Base-by-base conservation (phyloP, 2,329 filamentous ascomycete species). In the Diaporthe vaccinii region DNA sequence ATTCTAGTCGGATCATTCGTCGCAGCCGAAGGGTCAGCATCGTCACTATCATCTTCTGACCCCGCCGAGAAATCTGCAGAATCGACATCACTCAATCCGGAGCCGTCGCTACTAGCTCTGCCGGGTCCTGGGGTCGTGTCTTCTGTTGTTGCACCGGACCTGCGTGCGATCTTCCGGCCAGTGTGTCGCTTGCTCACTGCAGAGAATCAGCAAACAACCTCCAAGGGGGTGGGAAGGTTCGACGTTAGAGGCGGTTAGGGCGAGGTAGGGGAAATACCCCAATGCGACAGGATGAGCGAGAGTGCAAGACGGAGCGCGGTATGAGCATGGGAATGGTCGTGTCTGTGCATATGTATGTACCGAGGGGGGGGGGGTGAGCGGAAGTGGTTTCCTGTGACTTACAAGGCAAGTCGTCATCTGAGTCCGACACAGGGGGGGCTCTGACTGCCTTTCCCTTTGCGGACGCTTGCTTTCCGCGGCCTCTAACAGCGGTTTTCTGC, bases 41-140 rank as follows among this genome's bases (percentile, higher is more conserved):
- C 82, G 2, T 82, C 81, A 59, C 80, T 76, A 78, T 86, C 80
- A 44, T 83, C 84, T 74, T 78, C 75, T 28, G 73, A 72, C 34
- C 44, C 58, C 57, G 78, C 10, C 71, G 59, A 34, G 46, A 59
- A 53, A 17, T 57, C 41, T 36, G n/a, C 28, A 41, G 53, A 74
- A 39, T 34, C 55, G 20, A 39, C 12, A 22, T 74, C 74, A 20
- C 41, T 69, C 17, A 59, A 28, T 12, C 6, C 51, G 15, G 51
- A 72, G 36, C 59, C 58, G 68, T 67, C 68, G 20, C 72, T 72
- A 72, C 51, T 68, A 62, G 67, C 49, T 53, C 49, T 44, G 15
- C 67, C 71, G 20, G 53, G 44, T 62, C 57, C 55, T 62, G 70
- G 46, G 17, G 25, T 57, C 14, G 20, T n/a, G 34, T 73, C 10